Evolutionary conservation across 2,329 filamentous ascomycete species (phyloP).

Genomic region (Rhynchosporium agropyri): DNA sequence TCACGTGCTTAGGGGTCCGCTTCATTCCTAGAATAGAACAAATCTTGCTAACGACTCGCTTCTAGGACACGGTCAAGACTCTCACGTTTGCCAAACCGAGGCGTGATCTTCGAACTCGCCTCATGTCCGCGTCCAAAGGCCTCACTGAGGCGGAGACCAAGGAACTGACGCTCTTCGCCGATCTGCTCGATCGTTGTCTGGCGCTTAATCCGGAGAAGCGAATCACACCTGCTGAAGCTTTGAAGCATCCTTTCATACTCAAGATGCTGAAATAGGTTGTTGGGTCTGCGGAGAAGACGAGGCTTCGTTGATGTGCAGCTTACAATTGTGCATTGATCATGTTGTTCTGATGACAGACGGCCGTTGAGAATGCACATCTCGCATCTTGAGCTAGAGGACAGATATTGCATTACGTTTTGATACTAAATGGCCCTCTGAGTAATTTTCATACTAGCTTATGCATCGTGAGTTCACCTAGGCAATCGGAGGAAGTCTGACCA

Average conservation of each 20-base stretch:
- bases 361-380: neutral
- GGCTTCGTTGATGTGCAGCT: neutral
- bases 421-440: neutral
- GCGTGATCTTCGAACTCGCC: constrained; percentile 78
- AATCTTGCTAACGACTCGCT: constrained; percentile 23
- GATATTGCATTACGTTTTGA: neutral
- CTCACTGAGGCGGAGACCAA: constrained; percentile 74
- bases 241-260: constrained; percentile 84
- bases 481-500: too few species aligned
- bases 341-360: neutral
- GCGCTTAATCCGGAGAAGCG: constrained; percentile 91
- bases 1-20: constrained; percentile 12
- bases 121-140: constrained; percentile 72
- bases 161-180: constrained; percentile 81
- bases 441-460: neutral
- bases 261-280: constrained; percentile 30
- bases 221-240: constrained; percentile 81
- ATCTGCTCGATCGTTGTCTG: constrained; percentile 86
- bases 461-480: neutral
- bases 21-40: constrained; percentile 20
- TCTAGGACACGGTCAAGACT: constrained; percentile 66
- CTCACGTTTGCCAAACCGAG: constrained; percentile 74
- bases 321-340: constrained; percentile 4
- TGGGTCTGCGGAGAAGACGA: neutral
- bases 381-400: constrained; percentile 4